Base-by-base conservation (phyloP, 192 early-diverging fungal genomes). In the Coemansia sp. region DNA sequence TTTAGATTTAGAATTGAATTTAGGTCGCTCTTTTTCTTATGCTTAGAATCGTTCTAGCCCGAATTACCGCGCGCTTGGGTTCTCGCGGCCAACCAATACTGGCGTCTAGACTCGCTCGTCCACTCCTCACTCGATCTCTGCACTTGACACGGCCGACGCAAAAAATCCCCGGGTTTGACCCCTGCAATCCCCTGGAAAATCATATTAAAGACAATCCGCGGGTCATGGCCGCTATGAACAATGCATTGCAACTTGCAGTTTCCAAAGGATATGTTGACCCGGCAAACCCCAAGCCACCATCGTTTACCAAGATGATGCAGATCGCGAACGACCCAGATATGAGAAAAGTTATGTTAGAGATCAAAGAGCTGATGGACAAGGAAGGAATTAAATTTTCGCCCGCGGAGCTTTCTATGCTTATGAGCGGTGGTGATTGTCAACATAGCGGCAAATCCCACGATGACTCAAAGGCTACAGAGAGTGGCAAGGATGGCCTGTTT, bases 351-450 rank as follows among this genome's bases (percentile, higher is more conserved):
- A 57, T 74, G 2, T 27, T 43, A 55, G 63, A 69, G 31, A 24
- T 84, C 47, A 52, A 74, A 59, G n/a, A 55, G 52, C 42, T 68
- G 11, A 42, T 84, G 63, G 63, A 71, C 12, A 65, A 76, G 31
- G 82, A 84, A 33, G 77, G 77, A 5, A 71, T 84, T 16, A 46
- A 33, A 16, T 79, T 79, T 66, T 72, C 70, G 60, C 70, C 73
- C 1, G 40, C 64, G 13, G 74, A 78, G 2, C 16, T 84, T 64
- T 40, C 55, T 40, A 68, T 65, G 31, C 65, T 84, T 44, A 71
- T 78, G 71, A 46, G 27, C 18, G 44, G 44, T 22, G 20, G 66
- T 1, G 61, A 65, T 70, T 41, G 20, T 13, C 38, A 9, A 10
- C 24, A 6, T 20, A 42, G 44, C 34, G 33, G 40, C 16, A 62